A percentile compares a stretch with the other conserved stretches of the same genome.
phyloP scores from a whole-genome alignment of 106 monocot species.

The Chionographis japonica region DNA sequence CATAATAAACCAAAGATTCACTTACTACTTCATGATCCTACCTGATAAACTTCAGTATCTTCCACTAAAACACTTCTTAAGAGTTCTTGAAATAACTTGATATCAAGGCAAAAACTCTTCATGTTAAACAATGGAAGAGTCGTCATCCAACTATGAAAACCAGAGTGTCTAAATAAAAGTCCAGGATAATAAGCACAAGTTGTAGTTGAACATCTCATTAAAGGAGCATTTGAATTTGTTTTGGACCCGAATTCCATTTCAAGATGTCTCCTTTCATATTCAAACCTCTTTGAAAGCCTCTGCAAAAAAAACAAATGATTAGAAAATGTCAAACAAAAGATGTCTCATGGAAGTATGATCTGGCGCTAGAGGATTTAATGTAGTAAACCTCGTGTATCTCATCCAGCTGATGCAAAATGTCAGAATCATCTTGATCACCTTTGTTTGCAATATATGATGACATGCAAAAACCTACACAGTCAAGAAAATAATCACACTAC shows the following conservation, averaged over 20 bases:
- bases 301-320: constrained; percentile 21
- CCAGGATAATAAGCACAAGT: constrained; percentile 38
- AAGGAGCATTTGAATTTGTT: constrained; percentile 7
- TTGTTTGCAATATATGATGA: constrained; percentile 29
- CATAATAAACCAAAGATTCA: neutral
- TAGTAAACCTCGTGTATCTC: constrained; percentile 59
- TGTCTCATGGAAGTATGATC: neutral
- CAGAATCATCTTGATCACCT: constrained; percentile 21
- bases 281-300: constrained; percentile 35
- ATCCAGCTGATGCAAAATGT: constrained; percentile 36
- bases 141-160: constrained; percentile 49
- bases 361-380: neutral
- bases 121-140: constrained; percentile 51
- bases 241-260: constrained; percentile 15
- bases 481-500: neutral
- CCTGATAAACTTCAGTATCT: constrained; percentile 39
- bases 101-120: constrained; percentile 55
- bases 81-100: constrained; percentile 47
- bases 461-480: constrained; percentile 56
- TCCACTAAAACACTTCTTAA: constrained; percentile 24
- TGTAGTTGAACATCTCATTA: constrained; percentile 1
- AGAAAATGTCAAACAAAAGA: constrained; percentile 5
- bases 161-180: constrained; percentile 22
- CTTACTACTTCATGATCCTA: constrained; percentile 8
- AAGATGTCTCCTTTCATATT: constrained; percentile 45